Evolutionary conservation across 78 protist species (phyloP).

Genomic region (Dictyostelium discoideum): DNA sequence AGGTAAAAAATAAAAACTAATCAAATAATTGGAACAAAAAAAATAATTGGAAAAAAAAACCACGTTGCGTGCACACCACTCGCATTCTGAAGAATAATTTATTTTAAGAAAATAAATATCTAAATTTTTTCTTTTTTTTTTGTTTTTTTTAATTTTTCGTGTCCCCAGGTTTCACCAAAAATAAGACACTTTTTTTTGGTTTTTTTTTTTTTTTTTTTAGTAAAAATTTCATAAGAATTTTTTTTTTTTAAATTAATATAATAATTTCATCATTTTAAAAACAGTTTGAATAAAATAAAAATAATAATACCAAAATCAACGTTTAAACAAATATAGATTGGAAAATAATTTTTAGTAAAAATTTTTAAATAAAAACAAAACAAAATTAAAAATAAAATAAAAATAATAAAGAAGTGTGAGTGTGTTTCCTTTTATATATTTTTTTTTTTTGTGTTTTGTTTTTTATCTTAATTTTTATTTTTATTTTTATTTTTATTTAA

Average conservation of each 20-base stretch:
- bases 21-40: background rate
- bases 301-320: too few species aligned
- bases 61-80: background rate
- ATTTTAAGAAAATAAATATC: background rate
- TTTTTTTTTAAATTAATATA: too few species aligned
- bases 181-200: background rate
- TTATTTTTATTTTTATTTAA: background rate
- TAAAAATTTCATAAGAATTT: background rate
- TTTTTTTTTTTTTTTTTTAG: background rate
- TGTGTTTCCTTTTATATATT: too few species aligned
- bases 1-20: background rate
- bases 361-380: too few species aligned
- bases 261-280: too few species aligned
- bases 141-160: background rate
- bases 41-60: background rate
- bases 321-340: too few species aligned
- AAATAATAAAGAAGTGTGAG: too few species aligned
- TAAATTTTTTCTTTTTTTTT: background rate
- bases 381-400: too few species aligned
- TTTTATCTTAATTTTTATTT: background rate
- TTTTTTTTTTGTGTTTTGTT: too few species aligned
- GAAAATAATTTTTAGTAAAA: too few species aligned
- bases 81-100: background rate
- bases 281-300: too few species aligned
- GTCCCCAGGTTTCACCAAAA: background rate